Evolutionary conservation across 768 basidiomycete genomes (phyloP), one percentile per base, ranked within the genome.

Genomic region (Leccinum incarnatum): DNA sequence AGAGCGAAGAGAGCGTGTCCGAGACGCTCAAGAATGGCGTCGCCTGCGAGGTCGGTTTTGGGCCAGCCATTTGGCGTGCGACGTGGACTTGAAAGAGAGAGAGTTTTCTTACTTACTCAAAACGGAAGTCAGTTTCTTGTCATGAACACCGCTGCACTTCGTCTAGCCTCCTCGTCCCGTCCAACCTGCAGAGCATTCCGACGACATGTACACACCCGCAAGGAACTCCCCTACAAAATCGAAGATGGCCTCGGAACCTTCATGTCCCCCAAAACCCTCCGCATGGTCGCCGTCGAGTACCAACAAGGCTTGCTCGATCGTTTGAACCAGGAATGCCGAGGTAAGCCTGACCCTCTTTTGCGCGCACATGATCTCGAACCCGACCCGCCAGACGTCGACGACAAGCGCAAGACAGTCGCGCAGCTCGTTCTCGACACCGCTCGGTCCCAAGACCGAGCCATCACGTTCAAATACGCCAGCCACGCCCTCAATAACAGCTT

Each of bases 401-500:
- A 83, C 58, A 81, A 82, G 63, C 79, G 78, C 62, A 74, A 77
- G 65, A 82, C 77, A 53, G 82, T 95, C 32, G 81, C 82, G 0
- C 85, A 93, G 67, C 89, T 89, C 23, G 81, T 96, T 25, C 79
- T 92, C 32, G 79, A 81, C 36, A 84, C 89, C 10, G 83, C 93
- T 0, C 66, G 76, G 15, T 75, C 83, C 30, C 82, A 82, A 46
- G 76, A 82, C 23, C 75, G 84, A 54, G 80, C 85, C 1, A 74
- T 95, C 54, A 83, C 85, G 25, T 98, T 95, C 75, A 96, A 91
- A 74, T 94, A 95, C 68, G 94, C 95, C 4, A 89, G 89, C 62
- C 83, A 93, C 50, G 92, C 96, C 5, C 77, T 98, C 61, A 99
- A 98, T 77, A 98, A 97, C 73, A 86, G 87, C 65, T 98, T 93